phyloP scores from a whole-genome alignment of 352 stramenopile species.

The Phytophthora cajani region DNA sequence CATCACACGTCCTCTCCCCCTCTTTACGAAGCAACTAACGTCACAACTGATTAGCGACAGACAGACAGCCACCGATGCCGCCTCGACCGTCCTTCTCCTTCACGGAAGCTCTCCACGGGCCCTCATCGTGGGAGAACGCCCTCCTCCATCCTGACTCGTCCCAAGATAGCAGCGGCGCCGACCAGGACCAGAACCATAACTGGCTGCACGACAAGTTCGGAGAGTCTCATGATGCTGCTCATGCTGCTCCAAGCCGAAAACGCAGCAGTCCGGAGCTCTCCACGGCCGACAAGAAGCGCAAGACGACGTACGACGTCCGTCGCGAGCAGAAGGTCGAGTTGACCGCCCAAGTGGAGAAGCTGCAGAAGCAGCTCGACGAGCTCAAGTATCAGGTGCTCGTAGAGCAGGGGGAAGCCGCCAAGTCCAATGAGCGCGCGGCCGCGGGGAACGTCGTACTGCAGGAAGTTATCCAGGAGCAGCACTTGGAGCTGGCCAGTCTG shows the following conservation, averaged over 20 bases:
- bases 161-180: not conserved
- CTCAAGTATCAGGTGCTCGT: conserved; percentile 47
- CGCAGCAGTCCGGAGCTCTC: not conserved
- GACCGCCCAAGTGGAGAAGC: conserved; percentile 24
- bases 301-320: conserved; percentile 39
- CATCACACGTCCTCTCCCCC: not conserved
- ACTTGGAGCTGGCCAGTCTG: conserved; percentile 31
- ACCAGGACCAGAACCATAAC: conserved; percentile 8
- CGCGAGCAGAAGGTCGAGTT: conserved; percentile 43
- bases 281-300: conserved; percentile 28
- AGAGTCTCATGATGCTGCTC: not conserved
- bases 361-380: conserved; percentile 43
- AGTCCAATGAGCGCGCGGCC: conserved; percentile 26
- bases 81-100: not conserved
- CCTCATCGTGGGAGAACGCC: not conserved
- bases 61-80: not conserved
- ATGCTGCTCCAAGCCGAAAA: conserved; percentile 3
- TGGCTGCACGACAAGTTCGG: conserved; percentile 2
- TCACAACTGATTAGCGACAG: conserved; percentile 1
- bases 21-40: not conserved
- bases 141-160: not conserved
- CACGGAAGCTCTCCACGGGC: not conserved
- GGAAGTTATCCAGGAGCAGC: conserved; percentile 37
- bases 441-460: conserved; percentile 31
- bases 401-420: conserved; percentile 35